Base-by-base conservation (phyloP, 352 stramenopile species). In the Chrysophaeum taylorii region DNA sequence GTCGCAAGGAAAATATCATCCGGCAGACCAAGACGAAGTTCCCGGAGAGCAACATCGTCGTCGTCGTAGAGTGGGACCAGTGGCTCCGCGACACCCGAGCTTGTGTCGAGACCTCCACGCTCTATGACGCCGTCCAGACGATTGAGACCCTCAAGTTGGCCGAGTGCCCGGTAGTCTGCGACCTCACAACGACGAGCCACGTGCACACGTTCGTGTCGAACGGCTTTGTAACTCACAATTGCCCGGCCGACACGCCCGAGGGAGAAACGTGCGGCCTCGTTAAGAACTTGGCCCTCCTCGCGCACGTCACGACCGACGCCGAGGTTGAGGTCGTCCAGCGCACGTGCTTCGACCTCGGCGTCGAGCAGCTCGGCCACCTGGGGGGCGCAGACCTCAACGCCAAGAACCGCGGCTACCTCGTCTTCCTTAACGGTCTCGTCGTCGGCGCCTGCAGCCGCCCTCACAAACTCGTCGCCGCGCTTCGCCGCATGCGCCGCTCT, bases 391-490 rank as follows among this genome's bases (percentile, higher is more conserved):
- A 98, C 77, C 90, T 98, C 69, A 96, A 98, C 79, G 82, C 89
- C 84, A 69, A 76, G 76, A n/a, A 87, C 75, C 36, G 77, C 53
- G 93, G 90, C 37, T 99, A 96, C 78, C 80, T 99, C 9, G 93
- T 99, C 4, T 94, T 99, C 71, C 75, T 99, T 29, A 99, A 99
- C 84, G 96, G 96, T 80, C 83, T 97, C 9, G 97, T 99, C 76
- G 88, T 99, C 57, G 96, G 96, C 31, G 94, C 91, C 0, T 94
- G 98, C 78, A 86, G 88, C 36, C 86, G 89, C 60, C 94, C 94
- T 4, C 76, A 89, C 4, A 81, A 86, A 23, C 89, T 98, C 38
- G 92, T 97, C 16, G 90, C 77, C 37, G 81, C 81, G 63, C 68
- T 88, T 18, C 60, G 37, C 9, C 21, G 60, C 18, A 67, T 53